Base-by-base conservation (phyloP, 1,284 basidiomycete species). In the Sporisorium exsertum region DNA sequence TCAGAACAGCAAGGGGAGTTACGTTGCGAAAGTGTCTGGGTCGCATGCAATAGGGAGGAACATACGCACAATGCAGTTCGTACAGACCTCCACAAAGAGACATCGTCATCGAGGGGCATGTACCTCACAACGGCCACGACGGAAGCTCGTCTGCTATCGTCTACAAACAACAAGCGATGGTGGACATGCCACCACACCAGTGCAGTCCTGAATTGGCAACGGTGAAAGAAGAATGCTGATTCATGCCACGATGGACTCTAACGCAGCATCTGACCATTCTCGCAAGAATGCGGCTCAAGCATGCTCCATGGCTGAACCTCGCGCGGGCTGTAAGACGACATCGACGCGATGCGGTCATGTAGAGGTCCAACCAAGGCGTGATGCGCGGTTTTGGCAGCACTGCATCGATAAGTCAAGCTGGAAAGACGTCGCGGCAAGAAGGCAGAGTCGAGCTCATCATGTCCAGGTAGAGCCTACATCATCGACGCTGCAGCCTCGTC, bases 391-490 rank as follows among this genome's bases (percentile, higher is more conserved):
- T n/a, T 35, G 10, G 3, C 35, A 12, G 35, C 35, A 35, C 13
- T 15, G 8, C 35, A 15, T 13, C 35, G 37, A n/a, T 20, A 16
- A 43, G 15, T n/a, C 24, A 22, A 42, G n/a, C 49, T 20, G 3
- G 29, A n/a, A 12, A 27, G 51, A 58, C 51, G 56, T 65, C 63
- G 54, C 29, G 45, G 55, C 16, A 7, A 9, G 12, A 22, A 2
- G 5, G 8, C 13, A 18, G 10, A n/a, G 16, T 35, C 22, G 26
- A 51, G 56, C 40, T 50, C 64, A 46, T 57, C 58, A 53, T 62
- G 59, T 58, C 59, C 18, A 51, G 40, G 13, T 13, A 65, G 29
- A 33, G 32, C 62, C 63, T 58, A 65, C 55, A 46, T 54, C 54
- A 50, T 57, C 22, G 42, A 35, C 12, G 20, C 26, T 5, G 13